A percentile compares a stretch with the other conserved stretches of the same genome.
phyloP scores from a whole-genome alignment of 2,329 filamentous ascomycete species.

The Septoria linicola region DNA sequence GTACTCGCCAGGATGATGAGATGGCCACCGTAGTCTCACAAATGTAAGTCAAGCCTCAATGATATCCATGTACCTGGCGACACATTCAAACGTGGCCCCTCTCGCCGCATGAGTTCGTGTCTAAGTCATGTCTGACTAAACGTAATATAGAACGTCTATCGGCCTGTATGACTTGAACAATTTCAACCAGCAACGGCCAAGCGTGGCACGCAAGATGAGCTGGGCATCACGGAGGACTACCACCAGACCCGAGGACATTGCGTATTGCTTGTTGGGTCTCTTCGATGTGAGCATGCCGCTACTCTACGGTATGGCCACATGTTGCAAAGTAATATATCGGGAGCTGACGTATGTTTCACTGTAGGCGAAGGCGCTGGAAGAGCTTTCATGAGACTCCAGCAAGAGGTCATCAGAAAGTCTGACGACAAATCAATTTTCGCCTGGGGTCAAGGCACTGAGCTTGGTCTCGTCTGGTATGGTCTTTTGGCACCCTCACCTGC shows the following conservation, averaged over 20 bases:
- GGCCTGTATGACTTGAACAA: slow-evolving; percentile 12
- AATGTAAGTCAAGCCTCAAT: not conserved
- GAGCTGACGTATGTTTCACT: too few species aligned
- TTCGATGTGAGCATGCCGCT: slow-evolving; percentile 45
- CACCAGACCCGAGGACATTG: slow-evolving; percentile 41
- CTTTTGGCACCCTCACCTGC: slow-evolving; percentile 13
- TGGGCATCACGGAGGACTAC: slow-evolving; percentile 20
- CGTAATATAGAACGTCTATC: slow-evolving; percentile 8
- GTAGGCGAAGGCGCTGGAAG: not conserved
- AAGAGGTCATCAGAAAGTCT: slow-evolving; percentile 26
- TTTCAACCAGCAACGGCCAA: slow-evolving; percentile 6
- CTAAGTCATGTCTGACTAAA: too few species aligned
- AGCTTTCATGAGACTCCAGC: slow-evolving; percentile 26
- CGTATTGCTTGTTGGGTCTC: slow-evolving; percentile 48
- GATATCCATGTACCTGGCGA: too few species aligned
- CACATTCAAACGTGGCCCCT: too few species aligned
- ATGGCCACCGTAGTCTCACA: slow-evolving; percentile 12
- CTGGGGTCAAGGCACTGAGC: slow-evolving; percentile 4
- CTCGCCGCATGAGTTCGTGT: too few species aligned
- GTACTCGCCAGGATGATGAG: slow-evolving; percentile 14
- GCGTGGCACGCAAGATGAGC: slow-evolving; percentile 22
- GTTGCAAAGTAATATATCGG: too few species aligned
- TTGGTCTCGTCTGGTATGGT: slow-evolving; percentile 12
- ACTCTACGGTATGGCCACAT: slow-evolving; percentile 5
- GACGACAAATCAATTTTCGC: slow-evolving; percentile 16